Conservation (phyloP, 768 basidiomycete genomes). For the Boletales sp. region DNA sequence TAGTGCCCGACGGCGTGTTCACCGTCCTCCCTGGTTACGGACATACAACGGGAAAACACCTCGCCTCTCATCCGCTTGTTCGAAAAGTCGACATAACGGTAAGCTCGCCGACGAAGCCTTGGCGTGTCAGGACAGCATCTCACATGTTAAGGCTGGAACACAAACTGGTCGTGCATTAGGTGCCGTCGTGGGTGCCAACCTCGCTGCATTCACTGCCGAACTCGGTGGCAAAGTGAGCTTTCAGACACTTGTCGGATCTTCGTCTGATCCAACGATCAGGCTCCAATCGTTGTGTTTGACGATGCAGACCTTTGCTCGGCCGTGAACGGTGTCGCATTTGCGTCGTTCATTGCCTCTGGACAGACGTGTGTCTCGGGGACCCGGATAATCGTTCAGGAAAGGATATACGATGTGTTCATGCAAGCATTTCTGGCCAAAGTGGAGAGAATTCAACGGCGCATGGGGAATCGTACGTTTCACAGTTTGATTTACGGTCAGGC, state of each 20-base stretch:
- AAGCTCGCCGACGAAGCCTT: conserved; percentile 16
- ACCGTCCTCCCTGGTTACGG: conserved; percentile 76
- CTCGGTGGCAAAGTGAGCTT: conserved; percentile 73
- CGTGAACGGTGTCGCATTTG: conserved; percentile 81
- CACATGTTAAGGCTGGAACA: conserved; percentile 61
- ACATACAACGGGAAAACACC: conserved; percentile 54
- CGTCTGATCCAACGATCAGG: conserved; percentile 38
- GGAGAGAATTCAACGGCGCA: conserved; percentile 56
- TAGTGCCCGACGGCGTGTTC: conserved; percentile 77
- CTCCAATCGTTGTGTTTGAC: conserved; percentile 76
- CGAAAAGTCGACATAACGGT: conserved; percentile 86
- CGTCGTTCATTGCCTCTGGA: conserved; percentile 82
- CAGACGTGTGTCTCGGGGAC: conserved; percentile 94
- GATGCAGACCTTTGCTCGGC: conserved; percentile 74
- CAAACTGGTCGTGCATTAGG: conserved; percentile 73
- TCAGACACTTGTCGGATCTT: not conserved
- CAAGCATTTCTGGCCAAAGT: conserved; percentile 58
- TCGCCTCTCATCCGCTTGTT: conserved; percentile 62
- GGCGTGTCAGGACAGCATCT: not conserved
- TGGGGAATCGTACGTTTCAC: conserved; percentile 69
- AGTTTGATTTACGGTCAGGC: not conserved
- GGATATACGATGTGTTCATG: conserved; percentile 69
- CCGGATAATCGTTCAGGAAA: conserved; percentile 69
- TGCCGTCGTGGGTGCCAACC: conserved; percentile 66
- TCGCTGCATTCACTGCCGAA: conserved; percentile 78